A percentile compares a stretch with the other conserved stretches of the same genome.
Conservation (phyloP, 2,329 filamentous ascomycete species). For the Parafenestella ontariensis region DNA sequence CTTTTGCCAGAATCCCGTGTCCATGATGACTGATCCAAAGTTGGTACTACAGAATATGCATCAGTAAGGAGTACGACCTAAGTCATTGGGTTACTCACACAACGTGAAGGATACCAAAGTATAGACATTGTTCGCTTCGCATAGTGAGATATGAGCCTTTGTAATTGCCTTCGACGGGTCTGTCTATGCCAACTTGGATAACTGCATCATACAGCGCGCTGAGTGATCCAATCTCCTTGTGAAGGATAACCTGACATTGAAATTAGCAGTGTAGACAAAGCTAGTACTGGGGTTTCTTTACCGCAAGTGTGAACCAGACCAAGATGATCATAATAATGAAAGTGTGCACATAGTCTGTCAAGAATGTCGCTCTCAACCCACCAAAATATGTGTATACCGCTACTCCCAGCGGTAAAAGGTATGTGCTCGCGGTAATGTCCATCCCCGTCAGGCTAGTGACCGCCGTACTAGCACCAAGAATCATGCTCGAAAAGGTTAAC, state of each 20-base stretch:
- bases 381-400: slow-evolving; percentile 33
- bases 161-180: slow-evolving; percentile 61
- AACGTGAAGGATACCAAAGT: slow-evolving; percentile 58
- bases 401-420: slow-evolving; percentile 48
- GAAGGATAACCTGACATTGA: background rate
- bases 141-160: slow-evolving; percentile 64
- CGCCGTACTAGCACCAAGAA: slow-evolving; percentile 55
- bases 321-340: slow-evolving; percentile 62
- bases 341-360: slow-evolving; percentile 64
- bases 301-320: slow-evolving; percentile 57
- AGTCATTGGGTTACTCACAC: background rate
- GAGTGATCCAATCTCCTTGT: slow-evolving; percentile 56
- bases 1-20: slow-evolving; percentile 62
- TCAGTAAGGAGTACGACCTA: background rate
- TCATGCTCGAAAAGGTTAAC: slow-evolving; percentile 62
- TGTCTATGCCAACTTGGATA: slow-evolving; percentile 55
- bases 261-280: background rate
- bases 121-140: slow-evolving; percentile 60
- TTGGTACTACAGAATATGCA: slow-evolving; percentile 50
- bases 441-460: slow-evolving; percentile 56
- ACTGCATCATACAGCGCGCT: slow-evolving; percentile 56
- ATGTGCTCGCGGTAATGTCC: slow-evolving; percentile 59
- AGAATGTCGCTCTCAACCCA: slow-evolving; percentile 34
- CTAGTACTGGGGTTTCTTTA: slow-evolving; percentile 53
- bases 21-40: slow-evolving; percentile 63